Evolutionary conservation across 805 yeast species (phyloP).

Genomic region (Candida berthetii): DNA sequence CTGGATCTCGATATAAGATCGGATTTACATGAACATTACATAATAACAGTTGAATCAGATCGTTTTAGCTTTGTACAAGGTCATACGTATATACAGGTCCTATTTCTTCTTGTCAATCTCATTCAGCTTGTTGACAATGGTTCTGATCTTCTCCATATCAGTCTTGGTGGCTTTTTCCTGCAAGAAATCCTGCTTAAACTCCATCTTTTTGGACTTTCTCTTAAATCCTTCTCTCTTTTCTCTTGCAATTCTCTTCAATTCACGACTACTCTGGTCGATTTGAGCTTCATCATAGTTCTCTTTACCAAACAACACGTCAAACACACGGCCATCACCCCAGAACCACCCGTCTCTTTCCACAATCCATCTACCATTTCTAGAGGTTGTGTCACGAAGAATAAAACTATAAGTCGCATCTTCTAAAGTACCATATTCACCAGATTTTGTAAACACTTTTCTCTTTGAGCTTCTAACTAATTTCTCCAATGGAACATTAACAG

Average conservation of each 20-base stretch:
- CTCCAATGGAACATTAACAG: constrained; percentile 57
- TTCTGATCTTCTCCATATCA: not conserved
- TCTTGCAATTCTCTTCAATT: constrained; percentile 23
- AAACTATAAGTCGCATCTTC: constrained; percentile 72
- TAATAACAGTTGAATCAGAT: too few species aligned
- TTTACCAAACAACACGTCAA: constrained; percentile 76
- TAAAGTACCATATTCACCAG: constrained; percentile 80
- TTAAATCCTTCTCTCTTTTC: constrained; percentile 2
- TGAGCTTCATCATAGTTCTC: constrained; percentile 75
- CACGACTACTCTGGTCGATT: constrained; percentile 43
- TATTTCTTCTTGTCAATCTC: not conserved
- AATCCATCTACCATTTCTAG: constrained; percentile 16
- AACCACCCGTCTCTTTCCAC: constrained; percentile 84
- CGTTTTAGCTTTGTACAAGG: too few species aligned
- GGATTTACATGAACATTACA: too few species aligned
- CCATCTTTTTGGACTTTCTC: not conserved
- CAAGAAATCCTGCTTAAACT: not conserved
- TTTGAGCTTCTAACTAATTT: constrained; percentile 48
- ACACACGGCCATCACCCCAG: constrained; percentile 89
- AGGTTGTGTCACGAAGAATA: constrained; percentile 46
- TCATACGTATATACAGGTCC: too few species aligned
- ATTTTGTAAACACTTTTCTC: constrained; percentile 78
- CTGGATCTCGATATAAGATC: too few species aligned
- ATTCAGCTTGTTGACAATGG: not conserved
- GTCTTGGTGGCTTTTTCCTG: not conserved